Base-by-base conservation (phyloP, 2,329 filamentous ascomycete species). In the Fusarium sp. region DNA sequence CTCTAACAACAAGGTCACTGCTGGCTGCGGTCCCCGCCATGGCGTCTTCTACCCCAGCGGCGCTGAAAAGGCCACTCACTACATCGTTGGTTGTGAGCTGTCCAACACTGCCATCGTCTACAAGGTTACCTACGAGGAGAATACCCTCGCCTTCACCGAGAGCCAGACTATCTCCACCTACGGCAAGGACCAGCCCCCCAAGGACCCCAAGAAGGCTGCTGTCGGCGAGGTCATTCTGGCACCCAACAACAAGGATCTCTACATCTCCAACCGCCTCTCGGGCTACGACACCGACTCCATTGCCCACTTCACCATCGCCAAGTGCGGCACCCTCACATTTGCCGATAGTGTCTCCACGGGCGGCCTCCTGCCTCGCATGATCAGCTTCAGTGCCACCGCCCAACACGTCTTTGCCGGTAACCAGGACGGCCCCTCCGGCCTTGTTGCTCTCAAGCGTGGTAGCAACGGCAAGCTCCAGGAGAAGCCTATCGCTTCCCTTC, bases 191-290 rank as follows among this genome's bases (percentile, higher is more conserved):
- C 76, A 76, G 66, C 79, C 79, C 5, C 82, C 84, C 5, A 80
- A 79, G 65, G 84, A 84, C 66, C 63, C 80, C 40, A 79, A 75
- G 31, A 76, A 77, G 2, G 85, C 86, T 8, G 82, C 85, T 1
- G 87, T 85, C 2, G 87, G 86, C 52, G 87, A 85, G 78, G 77
- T 89, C 42, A 79, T 82, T 66, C 77, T 88, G 36, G 80, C 83
- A 10, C 76, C 77, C 29, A 84, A 86, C 79, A 81, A 81, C 77
- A 79, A 78, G 72, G 81, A 88, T 79, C 74, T 89, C 20, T 89
- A 89, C 79, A 82, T 88, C 62, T 86, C 86, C 40, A 89, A 89
- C 82, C 86, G 88, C 5, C 72, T 88, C 29, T 85, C 83, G 1
- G 86, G 85, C 63, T 82, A 83, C 38, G 74, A 72, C 4, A 84